Evolutionary conservation across 371 early-diverging fungal genomes (phyloP), one percentile per base, ranked within the genome.

Genomic region (Rhizopus delemar): DNA sequence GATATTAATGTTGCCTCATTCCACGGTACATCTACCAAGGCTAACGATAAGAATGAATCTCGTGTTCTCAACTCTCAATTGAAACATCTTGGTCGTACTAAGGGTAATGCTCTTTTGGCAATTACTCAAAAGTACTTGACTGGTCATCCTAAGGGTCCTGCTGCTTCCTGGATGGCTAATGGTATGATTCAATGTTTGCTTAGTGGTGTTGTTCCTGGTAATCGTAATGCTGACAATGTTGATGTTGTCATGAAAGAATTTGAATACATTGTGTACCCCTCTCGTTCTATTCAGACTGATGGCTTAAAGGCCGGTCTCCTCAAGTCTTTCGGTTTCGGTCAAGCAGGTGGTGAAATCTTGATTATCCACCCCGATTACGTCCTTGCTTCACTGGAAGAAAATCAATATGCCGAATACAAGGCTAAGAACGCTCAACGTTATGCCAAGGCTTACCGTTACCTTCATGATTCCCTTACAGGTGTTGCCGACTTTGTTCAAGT

Each of bases 81-180:
- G 61, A 82, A 70, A 53, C 94, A 94, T 68, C 83, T 97, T 16
- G 97, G 97, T 41, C 91, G 97, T 64, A 84, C 90, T 57, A 86
- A 83, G 67, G 97, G 97, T 57, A 92, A 94, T 64, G 85, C 85
- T 39, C 70, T 89, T 46, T 90, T 94, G 31, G 82, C 88, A 43
- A 85, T 93, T 63, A 92, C 91, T 88, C 97, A 97, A 62, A 97
- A 97, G 76, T 92, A 95, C 75, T 84, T 97, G 57, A 96, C 97
- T 53, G 97, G 95, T 59, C 97, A 96, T 68, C 94, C 97, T 41
- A 97, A 97, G 90, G 97, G 94, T 59, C 92, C 96, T 49, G 97
- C 97, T 46, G 96, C 97, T 48, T 91, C 94, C n/a, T 96, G 94
- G 94, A 97, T 97, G 97, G 86, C 95, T 66, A 96, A 96, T 81